Evolutionary conservation across 257 asterid genomes (phyloP), one percentile per base, ranked within the genome.

Genomic region (Hygrophila difformis): DNA sequence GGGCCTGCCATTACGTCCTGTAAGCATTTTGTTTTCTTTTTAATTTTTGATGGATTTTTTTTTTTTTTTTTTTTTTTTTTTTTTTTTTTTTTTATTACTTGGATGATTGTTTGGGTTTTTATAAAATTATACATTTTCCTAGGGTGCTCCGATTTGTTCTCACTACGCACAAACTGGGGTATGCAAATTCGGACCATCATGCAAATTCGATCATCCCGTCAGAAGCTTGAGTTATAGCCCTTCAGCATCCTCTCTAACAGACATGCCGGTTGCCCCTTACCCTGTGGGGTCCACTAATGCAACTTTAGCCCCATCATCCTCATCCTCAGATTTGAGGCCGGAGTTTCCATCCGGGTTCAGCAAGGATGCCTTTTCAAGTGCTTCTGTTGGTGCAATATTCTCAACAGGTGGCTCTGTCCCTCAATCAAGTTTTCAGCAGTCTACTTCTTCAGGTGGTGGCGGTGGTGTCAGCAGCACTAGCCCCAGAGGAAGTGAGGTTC

Each of bases 1-100:
- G 82, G 96, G 96, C 31, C 80, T 85, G 35, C 98, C 98, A 16
- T 65, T 82, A 56, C 96, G 96, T 64, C 93, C 86, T 49, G 98
- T 89, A 77, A 64, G 83, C 56, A 55, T 35, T 46, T 21, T 20
- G 37, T 48, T 44, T 39, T 49, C 28, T 16, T 39, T 28, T 42
- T 16, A 47, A 22, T 49, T 43, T 45, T 43, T 37, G 46, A 45
- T 12, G 48, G 29, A 44, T 35, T 10, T 9, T 21, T 29, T 51
- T 10, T 59, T 49, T 18, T 26, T 31, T 22, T 19, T 12, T 1
- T n/a, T n/a, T n/a, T n/a, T n/a, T n/a, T n/a, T n/a, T n/a, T n/a
- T n/a, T n/a, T n/a, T n/a, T n/a, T n/a, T n/a, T n/a, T n/a, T n/a
- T n/a, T n/a, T n/a, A n/a, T n/a, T n/a, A n/a, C n/a, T n/a, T n/a